Conservation (phyloP, 2,329 filamentous ascomycete species). For the Didymella lethalis region DNA sequence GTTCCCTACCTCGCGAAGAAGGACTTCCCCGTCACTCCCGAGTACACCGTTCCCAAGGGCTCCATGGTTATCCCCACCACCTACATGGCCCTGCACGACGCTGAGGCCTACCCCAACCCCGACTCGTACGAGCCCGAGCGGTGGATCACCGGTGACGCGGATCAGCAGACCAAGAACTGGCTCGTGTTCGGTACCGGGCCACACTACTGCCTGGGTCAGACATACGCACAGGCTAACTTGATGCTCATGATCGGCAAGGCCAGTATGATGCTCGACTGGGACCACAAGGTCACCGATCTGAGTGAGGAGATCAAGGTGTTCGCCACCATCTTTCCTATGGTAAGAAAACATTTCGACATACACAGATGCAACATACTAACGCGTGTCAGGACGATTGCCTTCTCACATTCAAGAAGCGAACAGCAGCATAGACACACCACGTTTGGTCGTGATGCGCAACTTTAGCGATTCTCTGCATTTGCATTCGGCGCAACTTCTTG, state of each 20-base stretch:
- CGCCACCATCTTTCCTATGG: constrained; percentile 96
- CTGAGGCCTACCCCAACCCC: constrained; percentile 88
- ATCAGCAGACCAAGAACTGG: constrained; percentile 94
- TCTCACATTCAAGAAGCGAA: constrained; percentile 68
- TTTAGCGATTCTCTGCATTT: constrained; percentile 39
- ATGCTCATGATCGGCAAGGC: constrained; percentile 92
- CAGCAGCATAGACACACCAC: constrained; percentile 29
- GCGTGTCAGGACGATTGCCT: constrained; percentile 77
- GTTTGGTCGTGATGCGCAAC: constrained; percentile 30
- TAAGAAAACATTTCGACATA: constrained; percentile 57
- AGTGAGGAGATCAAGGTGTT: constrained; percentile 99
- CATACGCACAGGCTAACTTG: constrained; percentile 87
- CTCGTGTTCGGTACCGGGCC: constrained; percentile 95
- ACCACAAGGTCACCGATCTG: constrained; percentile 80
- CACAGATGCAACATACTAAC: constrained; percentile 27
- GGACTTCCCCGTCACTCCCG: constrained; percentile 85
- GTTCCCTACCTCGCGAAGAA: constrained; percentile 96
- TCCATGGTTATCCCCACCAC: constrained; percentile 94
- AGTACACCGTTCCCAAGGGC: constrained; percentile 92
- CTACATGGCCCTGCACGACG: constrained; percentile 89
- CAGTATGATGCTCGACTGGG: constrained; percentile 85
- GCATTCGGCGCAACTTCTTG: constrained; percentile 31
- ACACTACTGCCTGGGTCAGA: constrained; percentile 95
- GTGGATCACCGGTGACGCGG: constrained; percentile 83
- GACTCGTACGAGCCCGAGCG: constrained; percentile 68